Evolutionary conservation across 495 filamentous ascomycete genomes (phyloP).

Genomic region (Neurospora terricola): DNA sequence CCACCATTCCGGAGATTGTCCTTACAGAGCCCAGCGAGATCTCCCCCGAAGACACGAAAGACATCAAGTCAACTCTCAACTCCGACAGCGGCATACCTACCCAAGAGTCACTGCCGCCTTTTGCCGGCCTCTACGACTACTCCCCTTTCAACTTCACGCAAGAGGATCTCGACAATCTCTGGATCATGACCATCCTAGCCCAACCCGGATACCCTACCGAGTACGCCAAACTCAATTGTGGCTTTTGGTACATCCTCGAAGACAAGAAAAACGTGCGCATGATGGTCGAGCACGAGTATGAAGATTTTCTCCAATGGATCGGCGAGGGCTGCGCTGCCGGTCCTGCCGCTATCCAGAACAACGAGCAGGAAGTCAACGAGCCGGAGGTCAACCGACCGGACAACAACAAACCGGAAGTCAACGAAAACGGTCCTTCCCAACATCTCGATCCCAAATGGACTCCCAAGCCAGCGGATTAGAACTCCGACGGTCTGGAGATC

Average conservation of each 20-base stretch:
- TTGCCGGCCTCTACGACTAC: background rate
- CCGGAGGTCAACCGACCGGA: background rate
- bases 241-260: background rate
- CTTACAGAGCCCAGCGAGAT: background rate
- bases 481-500: background rate
- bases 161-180: background rate
- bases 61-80: background rate
- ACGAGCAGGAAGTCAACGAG: background rate
- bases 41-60: background rate
- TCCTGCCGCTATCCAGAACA: background rate
- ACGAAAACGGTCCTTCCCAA: background rate
- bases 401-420: background rate
- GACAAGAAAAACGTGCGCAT: background rate
- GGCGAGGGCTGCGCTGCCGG: accelerated
- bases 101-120: accelerated
- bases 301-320: background rate
- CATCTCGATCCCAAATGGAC: background rate
- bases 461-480: background rate
- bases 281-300: background rate
- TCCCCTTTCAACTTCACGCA: accelerated
- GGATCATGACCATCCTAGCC: background rate
- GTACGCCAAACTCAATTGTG: background rate
- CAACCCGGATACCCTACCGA: background rate
- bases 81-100: background rate
- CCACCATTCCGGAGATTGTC: background rate